phyloP scores from a whole-genome alignment of 192 early-diverging fungal species.

The Coemansia erecta region DNA sequence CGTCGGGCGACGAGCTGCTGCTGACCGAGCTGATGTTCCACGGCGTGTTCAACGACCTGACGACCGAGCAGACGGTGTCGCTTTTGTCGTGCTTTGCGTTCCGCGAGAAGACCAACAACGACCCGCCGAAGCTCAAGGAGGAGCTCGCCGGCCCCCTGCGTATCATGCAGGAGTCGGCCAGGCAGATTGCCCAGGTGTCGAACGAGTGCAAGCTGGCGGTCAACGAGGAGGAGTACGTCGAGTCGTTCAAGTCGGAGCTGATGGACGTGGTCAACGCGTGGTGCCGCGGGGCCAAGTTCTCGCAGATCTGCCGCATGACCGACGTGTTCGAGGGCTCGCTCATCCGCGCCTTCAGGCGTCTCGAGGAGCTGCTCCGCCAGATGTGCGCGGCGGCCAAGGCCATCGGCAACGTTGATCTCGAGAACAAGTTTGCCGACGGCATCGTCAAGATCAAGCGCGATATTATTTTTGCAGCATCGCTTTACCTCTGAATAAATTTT shows the following conservation, averaged over 20 bases:
- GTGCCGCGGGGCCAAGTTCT: constrained; percentile 89
- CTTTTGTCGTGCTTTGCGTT: constrained; percentile 91
- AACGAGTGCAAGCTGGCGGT: constrained; percentile 84
- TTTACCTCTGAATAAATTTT: constrained; percentile 70
- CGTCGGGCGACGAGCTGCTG: constrained; percentile 88
- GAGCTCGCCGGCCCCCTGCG: constrained; percentile 77
- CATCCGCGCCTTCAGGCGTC: constrained; percentile 80
- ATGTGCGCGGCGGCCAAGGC: constrained; percentile 88
- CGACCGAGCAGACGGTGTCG: constrained; percentile 80
- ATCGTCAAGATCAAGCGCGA: constrained; percentile 92
- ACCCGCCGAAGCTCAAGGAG: constrained; percentile 58
- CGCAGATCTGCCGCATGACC: constrained; percentile 92
- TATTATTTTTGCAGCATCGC: constrained; percentile 93
- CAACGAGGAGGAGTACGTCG: constrained; percentile 87
- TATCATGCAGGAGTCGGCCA: constrained; percentile 80
- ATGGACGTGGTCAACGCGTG: constrained; percentile 96
- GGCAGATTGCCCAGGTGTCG: constrained; percentile 80
- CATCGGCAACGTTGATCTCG: constrained; percentile 91
- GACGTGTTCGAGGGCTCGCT: constrained; percentile 93
- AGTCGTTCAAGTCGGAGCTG: constrained; percentile 78
- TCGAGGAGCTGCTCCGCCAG: constrained; percentile 90
- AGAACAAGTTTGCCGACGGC: constrained; percentile 91
- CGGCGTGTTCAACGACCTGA: constrained; percentile 92
- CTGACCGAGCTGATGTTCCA: constrained; percentile 97
- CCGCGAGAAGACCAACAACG: constrained; percentile 68